phyloP scores from a whole-genome alignment of 192 early-diverging fungal genomes.

The Rhizoclosmatium globosum region DNA sequence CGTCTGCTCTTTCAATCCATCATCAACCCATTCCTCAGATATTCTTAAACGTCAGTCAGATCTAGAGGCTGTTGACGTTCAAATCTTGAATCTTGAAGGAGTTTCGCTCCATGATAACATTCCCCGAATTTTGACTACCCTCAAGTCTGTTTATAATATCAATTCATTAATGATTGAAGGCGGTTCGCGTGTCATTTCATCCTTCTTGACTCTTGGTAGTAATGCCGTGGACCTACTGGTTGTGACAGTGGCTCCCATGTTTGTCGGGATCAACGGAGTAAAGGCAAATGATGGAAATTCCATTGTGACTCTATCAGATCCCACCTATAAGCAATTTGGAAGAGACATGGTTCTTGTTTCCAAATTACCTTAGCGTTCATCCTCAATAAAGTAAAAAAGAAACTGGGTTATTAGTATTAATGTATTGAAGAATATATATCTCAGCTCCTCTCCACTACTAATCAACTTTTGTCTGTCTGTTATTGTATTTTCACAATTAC shows the following conservation, averaged over 20 bases:
- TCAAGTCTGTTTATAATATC: slow-evolving; percentile 47
- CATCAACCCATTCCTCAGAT: too few species aligned
- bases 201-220: slow-evolving; percentile 58
- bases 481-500: too few species aligned
- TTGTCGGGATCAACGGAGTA: slow-evolving; percentile 67
- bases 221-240: slow-evolving; percentile 57
- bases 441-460: too few species aligned
- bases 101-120: not conserved
- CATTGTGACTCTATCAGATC: slow-evolving; percentile 12
- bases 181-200: slow-evolving; percentile 75
- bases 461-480: too few species aligned
- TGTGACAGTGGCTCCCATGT: slow-evolving; percentile 76
- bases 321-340: slow-evolving; percentile 59
- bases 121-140: not conserved
- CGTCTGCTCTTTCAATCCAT: slow-evolving; percentile 4
- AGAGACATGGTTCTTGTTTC: slow-evolving; percentile 61
- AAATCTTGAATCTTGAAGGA: slow-evolving; percentile 1
- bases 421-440: too few species aligned
- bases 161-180: slow-evolving; percentile 84
- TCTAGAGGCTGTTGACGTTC: not conserved
- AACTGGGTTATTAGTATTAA: too few species aligned
- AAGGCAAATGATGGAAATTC: slow-evolving; percentile 39
- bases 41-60: not conserved
- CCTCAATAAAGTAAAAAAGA: too few species aligned
- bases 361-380: not conserved